Percentiles rank a stretch among this genome's conserved stretches.
Conservation (phyloP, 768 basidiomycete genomes). For the Amanita fuliginea region DNA sequence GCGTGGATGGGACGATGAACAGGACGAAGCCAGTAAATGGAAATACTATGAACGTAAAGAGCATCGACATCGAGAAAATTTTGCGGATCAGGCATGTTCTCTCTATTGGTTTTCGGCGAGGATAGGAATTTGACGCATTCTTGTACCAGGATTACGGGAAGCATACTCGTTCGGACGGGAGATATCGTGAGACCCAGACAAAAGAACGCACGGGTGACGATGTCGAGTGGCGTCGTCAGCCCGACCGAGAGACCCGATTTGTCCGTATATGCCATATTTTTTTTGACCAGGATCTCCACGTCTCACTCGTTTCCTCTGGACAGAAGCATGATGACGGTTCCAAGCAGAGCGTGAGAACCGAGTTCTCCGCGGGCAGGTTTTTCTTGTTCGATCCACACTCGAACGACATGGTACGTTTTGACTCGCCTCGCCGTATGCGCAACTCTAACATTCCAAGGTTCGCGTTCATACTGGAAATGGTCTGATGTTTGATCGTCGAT, state of each 20-base stretch:
- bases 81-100: neutral
- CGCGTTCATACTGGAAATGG: slow-evolving; percentile 1
- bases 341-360: neutral
- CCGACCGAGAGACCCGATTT: neutral
- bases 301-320: neutral
- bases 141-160: neutral
- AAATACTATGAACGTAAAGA: neutral
- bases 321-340: neutral
- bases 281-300: neutral
- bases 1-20: slow-evolving; percentile 5
- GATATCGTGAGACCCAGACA: neutral
- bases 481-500: neutral
- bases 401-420: slow-evolving; percentile 6
- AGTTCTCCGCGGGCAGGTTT: neutral
- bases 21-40: neutral
- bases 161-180: neutral
- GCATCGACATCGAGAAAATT: neutral
- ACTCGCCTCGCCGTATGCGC: neutral
- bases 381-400: neutral
- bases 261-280: neutral
- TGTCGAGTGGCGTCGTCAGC: neutral
- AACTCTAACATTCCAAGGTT: slow-evolving; percentile 8
- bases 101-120: no score
- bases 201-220: neutral
- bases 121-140: neutral